Conservation (phyloP, 2,329 filamentous ascomycete species). For the Calonectria multiphialidica region DNA sequence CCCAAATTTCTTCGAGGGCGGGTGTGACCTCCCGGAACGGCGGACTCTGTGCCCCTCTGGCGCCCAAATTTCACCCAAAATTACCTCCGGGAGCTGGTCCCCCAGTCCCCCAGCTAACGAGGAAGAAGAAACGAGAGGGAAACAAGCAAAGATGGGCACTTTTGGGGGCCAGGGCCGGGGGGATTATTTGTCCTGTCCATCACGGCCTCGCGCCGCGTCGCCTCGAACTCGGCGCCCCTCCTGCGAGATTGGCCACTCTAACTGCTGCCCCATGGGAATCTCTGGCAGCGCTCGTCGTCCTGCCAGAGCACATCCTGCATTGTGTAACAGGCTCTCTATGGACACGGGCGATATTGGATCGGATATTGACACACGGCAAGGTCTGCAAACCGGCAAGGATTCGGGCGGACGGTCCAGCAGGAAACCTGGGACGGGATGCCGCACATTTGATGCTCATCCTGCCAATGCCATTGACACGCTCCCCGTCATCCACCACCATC, state of each 20-base stretch:
- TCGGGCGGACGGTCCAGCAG: neutral
- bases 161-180: neutral
- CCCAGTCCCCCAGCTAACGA: constrained; percentile 13
- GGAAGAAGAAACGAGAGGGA: constrained; percentile 22
- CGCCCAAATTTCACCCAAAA: constrained; percentile 12
- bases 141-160: constrained; percentile 10
- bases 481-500: constrained; percentile 2
- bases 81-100: constrained; percentile 1
- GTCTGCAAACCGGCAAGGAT: neutral
- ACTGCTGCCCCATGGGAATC: neutral
- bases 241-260: constrained; percentile 25
- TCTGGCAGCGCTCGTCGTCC: neutral
- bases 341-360: neutral
- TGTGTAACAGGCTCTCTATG: constrained; percentile 6
- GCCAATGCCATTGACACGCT: neutral
- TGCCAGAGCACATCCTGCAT: neutral
- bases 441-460: neutral
- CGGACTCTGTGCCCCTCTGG: neutral
- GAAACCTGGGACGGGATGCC: neutral
- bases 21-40: constrained; percentile 7
- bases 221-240: constrained; percentile 9
- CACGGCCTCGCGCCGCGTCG: neutral
- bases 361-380: neutral
- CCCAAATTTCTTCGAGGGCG: constrained; percentile 19
- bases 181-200: neutral